phyloP scores from a whole-genome alignment of 495 filamentous ascomycete genomes.

The Sabuloglossum arenarium region DNA sequence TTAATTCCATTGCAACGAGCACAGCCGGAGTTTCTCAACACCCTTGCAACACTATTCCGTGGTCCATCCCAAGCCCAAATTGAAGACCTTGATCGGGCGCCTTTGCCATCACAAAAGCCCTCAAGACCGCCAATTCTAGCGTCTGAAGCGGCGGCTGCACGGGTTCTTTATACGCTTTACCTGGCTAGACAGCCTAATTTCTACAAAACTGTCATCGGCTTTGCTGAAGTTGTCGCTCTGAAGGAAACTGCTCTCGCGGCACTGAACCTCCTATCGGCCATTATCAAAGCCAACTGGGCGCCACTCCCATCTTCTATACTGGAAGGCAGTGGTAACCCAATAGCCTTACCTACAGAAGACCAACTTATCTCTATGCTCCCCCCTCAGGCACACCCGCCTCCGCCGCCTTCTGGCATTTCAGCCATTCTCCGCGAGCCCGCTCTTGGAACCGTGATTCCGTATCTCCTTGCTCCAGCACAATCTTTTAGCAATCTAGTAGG shows the following conservation, averaged over 20 bases:
- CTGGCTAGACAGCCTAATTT: constrained; percentile 26
- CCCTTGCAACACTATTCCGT: constrained; percentile 32
- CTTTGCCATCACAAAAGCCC: constrained; percentile 17
- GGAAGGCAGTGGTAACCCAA: constrained; percentile 11
- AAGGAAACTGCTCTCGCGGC: constrained; percentile 35
- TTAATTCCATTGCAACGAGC: constrained; percentile 28
- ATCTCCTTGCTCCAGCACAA: constrained; percentile 35
- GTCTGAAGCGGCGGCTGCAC: constrained; percentile 31
- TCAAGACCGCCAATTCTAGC: constrained; percentile 8
- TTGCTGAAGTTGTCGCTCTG: constrained; percentile 36
- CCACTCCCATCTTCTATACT: constrained; percentile 14
- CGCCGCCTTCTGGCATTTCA: constrained; percentile 27
- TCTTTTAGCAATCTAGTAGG: constrained; percentile 36
- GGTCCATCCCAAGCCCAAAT: constrained; percentile 19
- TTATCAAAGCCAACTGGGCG: constrained; percentile 36
- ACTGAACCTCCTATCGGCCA: constrained; percentile 27
- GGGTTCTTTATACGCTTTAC: constrained; percentile 35
- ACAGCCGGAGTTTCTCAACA: constrained; percentile 30
- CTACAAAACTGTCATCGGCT: constrained; percentile 28
- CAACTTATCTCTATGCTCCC: constrained; percentile 18
- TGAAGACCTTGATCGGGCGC: constrained; percentile 17
- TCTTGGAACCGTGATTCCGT: constrained; percentile 30
- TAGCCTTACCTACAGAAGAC: constrained; percentile 24
- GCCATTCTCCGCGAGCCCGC: constrained; percentile 31
- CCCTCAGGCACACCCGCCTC: constrained; percentile 17